These are phyloP conservation scores for Thozetella sp. DNA, from an alignment of 495 filamentous ascomycete genomes.

Conservation along the genomic window DNA sequence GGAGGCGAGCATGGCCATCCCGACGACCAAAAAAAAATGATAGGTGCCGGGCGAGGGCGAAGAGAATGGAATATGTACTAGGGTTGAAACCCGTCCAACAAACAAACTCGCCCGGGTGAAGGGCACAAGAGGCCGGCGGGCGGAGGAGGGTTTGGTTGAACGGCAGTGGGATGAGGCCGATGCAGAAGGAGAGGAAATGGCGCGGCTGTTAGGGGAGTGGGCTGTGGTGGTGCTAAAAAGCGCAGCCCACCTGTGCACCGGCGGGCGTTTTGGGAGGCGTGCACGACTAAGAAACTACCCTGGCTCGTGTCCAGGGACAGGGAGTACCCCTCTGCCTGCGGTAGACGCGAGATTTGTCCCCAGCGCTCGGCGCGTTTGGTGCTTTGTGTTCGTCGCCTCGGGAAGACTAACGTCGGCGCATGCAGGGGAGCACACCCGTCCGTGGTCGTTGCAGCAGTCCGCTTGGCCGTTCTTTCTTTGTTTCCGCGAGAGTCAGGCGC, in stretches of 20 bases:
- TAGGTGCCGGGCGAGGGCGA: slow-evolving; percentile 13
- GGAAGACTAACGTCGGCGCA: neutral
- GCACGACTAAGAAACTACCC: neutral
- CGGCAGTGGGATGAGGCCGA: neutral
- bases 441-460: neutral
- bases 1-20: slow-evolving; percentile 86
- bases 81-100: neutral
- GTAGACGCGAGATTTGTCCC: neutral
- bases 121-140: neutral
- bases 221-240: neutral
- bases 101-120: neutral
- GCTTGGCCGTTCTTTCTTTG: neutral
- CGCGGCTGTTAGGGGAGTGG: neutral
- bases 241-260: neutral
- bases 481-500: no score
- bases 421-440: neutral
- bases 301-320: neutral
- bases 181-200: neutral
- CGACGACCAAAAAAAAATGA: slow-evolving; percentile 21
- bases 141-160: neutral
- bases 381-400: neutral
- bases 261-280: neutral
- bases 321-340: neutral
- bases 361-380: neutral
- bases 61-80: slow-evolving; percentile 9